Percentiles rank a stretch among this genome's conserved stretches.
phyloP scores from a whole-genome alignment of 305 asterid species.

The Solanum aculeatissimum region DNA sequence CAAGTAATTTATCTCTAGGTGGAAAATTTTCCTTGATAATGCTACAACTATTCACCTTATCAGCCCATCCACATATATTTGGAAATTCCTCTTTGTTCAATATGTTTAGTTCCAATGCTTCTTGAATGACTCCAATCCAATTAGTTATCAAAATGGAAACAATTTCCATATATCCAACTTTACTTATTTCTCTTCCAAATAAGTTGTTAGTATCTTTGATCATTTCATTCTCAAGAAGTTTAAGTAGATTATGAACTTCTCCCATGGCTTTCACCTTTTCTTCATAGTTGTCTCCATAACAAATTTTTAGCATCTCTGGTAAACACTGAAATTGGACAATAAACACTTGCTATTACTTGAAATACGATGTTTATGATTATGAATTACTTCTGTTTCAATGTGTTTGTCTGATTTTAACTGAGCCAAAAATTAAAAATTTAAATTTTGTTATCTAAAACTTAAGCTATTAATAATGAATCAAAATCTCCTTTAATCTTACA shows the following conservation, averaged over 20 bases:
- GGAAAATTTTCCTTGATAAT: constrained; percentile 20
- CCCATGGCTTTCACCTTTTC: constrained; percentile 18
- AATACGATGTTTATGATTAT: neutral
- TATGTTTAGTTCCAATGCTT: constrained; percentile 1
- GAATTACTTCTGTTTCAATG: neutral
- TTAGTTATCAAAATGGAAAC: constrained; percentile 5
- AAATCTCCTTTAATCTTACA: too few species aligned
- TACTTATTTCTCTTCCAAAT: constrained; percentile 17
- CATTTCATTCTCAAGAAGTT: constrained; percentile 12
- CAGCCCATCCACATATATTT: constrained; percentile 16
- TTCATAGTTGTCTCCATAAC: constrained; percentile 8
- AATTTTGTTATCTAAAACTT: too few species aligned
- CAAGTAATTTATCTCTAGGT: constrained; percentile 6
- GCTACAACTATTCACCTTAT: neutral
- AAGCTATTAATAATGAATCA: too few species aligned
- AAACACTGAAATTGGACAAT: constrained; percentile 3
- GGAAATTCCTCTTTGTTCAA: constrained; percentile 20
- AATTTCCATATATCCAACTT: constrained; percentile 18
- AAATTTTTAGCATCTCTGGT: neutral
- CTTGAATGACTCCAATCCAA: constrained; percentile 8
- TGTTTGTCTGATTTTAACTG: too few species aligned
- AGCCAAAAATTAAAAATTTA: neutral
- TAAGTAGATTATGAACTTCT: constrained; percentile 15
- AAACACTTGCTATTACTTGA: neutral
- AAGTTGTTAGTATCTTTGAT: constrained; percentile 7